Evolutionary conservation across 441 rosid species (phyloP).

Genomic region (Mallotus repandus): DNA sequence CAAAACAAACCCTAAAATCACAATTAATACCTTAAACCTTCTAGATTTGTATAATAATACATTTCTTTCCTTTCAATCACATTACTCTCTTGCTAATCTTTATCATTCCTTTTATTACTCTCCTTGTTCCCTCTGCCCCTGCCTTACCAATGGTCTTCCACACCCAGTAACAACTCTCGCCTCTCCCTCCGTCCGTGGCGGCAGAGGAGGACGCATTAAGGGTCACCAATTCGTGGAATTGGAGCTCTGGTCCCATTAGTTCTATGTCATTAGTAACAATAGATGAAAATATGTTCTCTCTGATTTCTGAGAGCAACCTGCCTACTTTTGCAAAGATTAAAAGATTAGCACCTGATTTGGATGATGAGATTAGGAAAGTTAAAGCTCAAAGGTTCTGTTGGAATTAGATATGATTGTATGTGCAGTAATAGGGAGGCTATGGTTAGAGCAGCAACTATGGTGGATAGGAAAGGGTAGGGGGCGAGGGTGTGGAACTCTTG

Average conservation of each 20-base stretch:
- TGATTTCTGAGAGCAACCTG: constrained; percentile 61
- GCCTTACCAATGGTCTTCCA: constrained; percentile 42
- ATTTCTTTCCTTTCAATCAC: no score
- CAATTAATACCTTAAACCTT: no score
- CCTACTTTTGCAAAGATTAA: constrained; percentile 78
- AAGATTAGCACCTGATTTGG: constrained; percentile 76
- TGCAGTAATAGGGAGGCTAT: constrained; percentile 39
- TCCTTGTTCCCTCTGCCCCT: no score
- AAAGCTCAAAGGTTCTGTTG: constrained; percentile 76
- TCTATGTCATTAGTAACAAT: background rate
- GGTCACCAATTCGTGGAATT: constrained; percentile 20
- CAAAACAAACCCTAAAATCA: no score
- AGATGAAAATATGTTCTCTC: constrained; percentile 44
- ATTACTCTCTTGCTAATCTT: no score
- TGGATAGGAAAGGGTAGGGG: no score
- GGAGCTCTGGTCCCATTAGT: constrained; percentile 9
- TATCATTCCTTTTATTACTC: no score
- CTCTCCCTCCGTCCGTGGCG: constrained; percentile 38
- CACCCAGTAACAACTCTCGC: constrained; percentile 38
- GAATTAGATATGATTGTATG: constrained; percentile 81
- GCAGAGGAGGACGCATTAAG: background rate
- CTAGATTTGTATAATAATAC: no score
- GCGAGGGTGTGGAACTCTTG: no score
- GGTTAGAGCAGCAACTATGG: no score
- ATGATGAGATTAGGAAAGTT: constrained; percentile 80